A percentile compares a stretch with the other conserved stretches of the same genome.
Conservation (phyloP, 2,329 filamentous ascomycete genomes). For the Cucurbitaria berberidis region DNA sequence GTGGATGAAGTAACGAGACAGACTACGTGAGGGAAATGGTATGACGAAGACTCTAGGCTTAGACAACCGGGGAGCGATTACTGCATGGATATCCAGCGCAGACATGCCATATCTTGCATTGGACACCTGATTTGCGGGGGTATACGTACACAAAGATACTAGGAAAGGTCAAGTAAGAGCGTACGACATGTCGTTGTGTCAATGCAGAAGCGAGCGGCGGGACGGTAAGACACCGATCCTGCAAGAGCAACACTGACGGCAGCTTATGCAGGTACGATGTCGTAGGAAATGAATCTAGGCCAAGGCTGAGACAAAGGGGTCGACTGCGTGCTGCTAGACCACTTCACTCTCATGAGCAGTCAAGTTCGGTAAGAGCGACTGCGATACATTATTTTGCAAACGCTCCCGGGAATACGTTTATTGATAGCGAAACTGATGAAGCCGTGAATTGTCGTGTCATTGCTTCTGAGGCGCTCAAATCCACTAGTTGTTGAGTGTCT, state of each 20-base stretch:
- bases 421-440: neutral
- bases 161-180: neutral
- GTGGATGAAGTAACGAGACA: neutral
- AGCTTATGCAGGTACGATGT: too few relatives aligned
- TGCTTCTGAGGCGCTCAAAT: neutral
- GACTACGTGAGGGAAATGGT: neutral
- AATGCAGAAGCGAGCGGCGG: neutral
- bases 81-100: neutral
- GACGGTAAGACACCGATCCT: conserved; percentile 6
- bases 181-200: conserved; percentile 2
- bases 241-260: conserved; percentile 11
- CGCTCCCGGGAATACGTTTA: neutral
- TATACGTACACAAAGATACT: neutral
- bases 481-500: neutral
- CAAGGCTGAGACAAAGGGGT: conserved; percentile 1
- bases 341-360: neutral
- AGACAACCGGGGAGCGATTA: neutral
- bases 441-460: neutral
- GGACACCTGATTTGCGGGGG: neutral
- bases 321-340: neutral
- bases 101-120: conserved; percentile 1
- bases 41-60: neutral
- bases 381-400: neutral
- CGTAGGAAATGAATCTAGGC: neutral
- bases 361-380: neutral